phyloP scores from a whole-genome alignment of 208 protist species.

The Porcisia hertigi region DNA sequence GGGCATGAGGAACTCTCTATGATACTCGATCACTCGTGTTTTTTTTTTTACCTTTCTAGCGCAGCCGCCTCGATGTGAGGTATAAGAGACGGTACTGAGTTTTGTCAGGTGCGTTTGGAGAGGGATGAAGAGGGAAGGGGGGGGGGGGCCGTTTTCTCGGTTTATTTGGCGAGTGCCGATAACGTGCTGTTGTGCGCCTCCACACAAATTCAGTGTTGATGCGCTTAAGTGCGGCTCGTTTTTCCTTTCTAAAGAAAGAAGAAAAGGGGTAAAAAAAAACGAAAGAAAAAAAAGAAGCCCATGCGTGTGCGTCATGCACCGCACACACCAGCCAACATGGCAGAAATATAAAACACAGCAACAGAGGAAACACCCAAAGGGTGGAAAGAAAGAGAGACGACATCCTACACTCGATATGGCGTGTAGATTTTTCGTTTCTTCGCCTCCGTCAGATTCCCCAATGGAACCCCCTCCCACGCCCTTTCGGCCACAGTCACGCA shows the following conservation, averaged over 20 bases:
- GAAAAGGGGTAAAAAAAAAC: background rate
- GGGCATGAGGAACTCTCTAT: background rate
- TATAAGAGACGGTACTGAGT: too few relatives aligned
- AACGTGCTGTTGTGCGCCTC: background rate
- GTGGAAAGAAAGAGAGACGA: background rate
- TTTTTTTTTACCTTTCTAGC: background rate
- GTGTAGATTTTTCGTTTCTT: background rate
- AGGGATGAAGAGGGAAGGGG: too few relatives aligned
- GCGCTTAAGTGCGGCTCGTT: background rate
- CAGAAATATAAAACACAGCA: background rate
- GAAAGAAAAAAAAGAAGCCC: background rate
- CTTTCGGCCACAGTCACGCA: background rate
- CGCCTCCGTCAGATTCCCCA: background rate
- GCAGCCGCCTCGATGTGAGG: background rate
- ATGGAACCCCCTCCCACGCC: background rate
- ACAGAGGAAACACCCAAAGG: background rate
- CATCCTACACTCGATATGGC: background rate
- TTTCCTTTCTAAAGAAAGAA: background rate
- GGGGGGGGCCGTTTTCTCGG: background rate
- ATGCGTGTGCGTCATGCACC: background rate
- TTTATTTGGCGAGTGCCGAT: background rate
- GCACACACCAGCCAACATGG: background rate
- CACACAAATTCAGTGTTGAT: background rate
- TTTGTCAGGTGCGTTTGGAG: background rate
- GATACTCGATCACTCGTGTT: background rate